Evolutionary conservation across 768 basidiomycete genomes (phyloP).

Genomic region (Auriscalpium microsporum): DNA sequence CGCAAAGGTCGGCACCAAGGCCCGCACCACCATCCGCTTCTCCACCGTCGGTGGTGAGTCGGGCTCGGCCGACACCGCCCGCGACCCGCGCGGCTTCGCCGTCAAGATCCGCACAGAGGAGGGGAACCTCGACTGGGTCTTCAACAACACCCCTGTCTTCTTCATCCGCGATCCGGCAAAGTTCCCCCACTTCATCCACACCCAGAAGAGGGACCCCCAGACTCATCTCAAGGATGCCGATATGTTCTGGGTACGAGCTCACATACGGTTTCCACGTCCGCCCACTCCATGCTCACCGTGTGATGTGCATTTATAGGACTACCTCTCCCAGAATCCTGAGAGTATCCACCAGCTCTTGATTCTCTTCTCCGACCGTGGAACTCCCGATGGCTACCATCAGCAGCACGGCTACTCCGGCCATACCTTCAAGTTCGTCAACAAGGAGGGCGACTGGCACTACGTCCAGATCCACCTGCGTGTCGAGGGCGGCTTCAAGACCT

Average conservation of each 20-base stretch:
- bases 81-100: conserved; percentile 92
- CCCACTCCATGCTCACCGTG: background rate
- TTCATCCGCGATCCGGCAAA: conserved; percentile 81
- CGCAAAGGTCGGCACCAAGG: conserved; percentile 56
- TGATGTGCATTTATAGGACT: conserved; percentile 50
- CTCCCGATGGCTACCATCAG: conserved; percentile 80
- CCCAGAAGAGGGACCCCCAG: conserved; percentile 85
- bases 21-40: conserved; percentile 76
- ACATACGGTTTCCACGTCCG: background rate
- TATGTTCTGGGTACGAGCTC: conserved; percentile 67
- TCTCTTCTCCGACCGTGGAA: conserved; percentile 90
- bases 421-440: conserved; percentile 83
- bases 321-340: conserved; percentile 80
- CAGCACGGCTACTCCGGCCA: conserved; percentile 93
- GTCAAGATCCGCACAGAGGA: conserved; percentile 83
- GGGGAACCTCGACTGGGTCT: conserved; percentile 89
- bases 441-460: conserved; percentile 77
- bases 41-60: conserved; percentile 88
- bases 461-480: conserved; percentile 77
- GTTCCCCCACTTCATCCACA: conserved; percentile 94
- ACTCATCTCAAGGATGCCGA: conserved; percentile 86
- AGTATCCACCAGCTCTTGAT: conserved; percentile 87
- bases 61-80: conserved; percentile 86
- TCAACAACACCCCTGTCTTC: conserved; percentile 91
- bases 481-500: conserved; percentile 79